A percentile compares a stretch with the other conserved stretches of the same genome.
Conservation (phyloP, 192 early-diverging fungal genomes). For the Coemansia sp. region DNA sequence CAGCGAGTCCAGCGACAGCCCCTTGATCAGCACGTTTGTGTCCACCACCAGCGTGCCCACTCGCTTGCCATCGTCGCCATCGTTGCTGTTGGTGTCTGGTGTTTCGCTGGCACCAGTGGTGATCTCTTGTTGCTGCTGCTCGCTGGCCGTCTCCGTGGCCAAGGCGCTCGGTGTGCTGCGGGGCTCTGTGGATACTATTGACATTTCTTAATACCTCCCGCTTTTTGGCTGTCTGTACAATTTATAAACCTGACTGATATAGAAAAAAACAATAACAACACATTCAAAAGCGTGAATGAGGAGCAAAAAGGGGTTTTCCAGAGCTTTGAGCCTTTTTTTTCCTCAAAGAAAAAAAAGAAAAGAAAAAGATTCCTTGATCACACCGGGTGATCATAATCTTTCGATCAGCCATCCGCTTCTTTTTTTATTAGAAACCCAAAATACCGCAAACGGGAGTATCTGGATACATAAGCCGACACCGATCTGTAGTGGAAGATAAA, state of each 20-base stretch:
- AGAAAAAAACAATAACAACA: too few relatives aligned
- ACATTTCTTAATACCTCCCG: neutral
- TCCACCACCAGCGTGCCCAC: constrained; percentile 65
- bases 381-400: too few relatives aligned
- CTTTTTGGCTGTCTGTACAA: too few relatives aligned
- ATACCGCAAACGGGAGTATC: neutral
- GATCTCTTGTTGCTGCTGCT: constrained; percentile 5
- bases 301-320: too few relatives aligned
- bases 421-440: neutral
- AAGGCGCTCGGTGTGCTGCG: neutral
- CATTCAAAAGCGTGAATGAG: too few relatives aligned
- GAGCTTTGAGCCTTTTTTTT: neutral
- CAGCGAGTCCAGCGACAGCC: constrained; percentile 58
- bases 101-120: constrained; percentile 1
- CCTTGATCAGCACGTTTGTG: constrained; percentile 74
- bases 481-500: neutral
- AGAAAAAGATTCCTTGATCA: too few relatives aligned
- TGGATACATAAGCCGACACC: neutral
- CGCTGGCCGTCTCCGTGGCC: neutral
- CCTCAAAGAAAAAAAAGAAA: neutral
- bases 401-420: too few relatives aligned
- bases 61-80: constrained; percentile 27
- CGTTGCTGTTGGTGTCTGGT: constrained; percentile 17
- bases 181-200: neutral
- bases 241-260: too few relatives aligned